Conservation (phyloP, 495 filamentous ascomycete genomes). For the Aspergillus carlsbadensis region DNA sequence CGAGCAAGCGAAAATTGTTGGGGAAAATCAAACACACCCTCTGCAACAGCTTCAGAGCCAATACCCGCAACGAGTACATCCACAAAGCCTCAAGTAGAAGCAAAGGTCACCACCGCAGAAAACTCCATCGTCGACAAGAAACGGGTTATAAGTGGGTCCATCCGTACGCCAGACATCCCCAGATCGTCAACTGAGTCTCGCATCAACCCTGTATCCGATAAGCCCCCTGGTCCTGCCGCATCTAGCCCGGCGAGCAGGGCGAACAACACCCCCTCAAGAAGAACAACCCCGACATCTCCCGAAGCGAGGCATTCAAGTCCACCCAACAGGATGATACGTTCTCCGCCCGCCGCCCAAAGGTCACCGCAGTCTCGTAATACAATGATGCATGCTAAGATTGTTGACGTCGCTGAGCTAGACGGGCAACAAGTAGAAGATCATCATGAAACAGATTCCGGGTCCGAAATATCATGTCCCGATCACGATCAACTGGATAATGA, state of each 20-base stretch:
- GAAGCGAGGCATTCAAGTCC: not conserved
- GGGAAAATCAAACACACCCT: slow-evolving; percentile 26
- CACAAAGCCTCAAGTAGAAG: slow-evolving; percentile 7
- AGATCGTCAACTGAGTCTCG: slow-evolving; percentile 34
- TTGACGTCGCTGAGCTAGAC: slow-evolving; percentile 43
- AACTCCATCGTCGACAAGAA: slow-evolving; percentile 17
- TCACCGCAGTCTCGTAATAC: not conserved
- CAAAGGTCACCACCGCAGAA: slow-evolving; percentile 16
- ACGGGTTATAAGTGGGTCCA: slow-evolving; percentile 41
- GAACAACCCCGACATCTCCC: slow-evolving; percentile 8
- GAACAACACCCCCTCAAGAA: slow-evolving; percentile 1
- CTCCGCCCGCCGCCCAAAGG: not conserved
- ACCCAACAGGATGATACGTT: not conserved
- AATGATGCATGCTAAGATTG: slow-evolving; percentile 10
- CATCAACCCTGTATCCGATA: slow-evolving; percentile 23
- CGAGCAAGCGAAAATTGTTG: slow-evolving; percentile 26
- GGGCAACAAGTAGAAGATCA: slow-evolving; percentile 35
- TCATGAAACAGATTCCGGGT: slow-evolving; percentile 16
- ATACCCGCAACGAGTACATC: slow-evolving; percentile 12
- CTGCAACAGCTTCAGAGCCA: slow-evolving; percentile 22
- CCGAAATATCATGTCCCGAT: slow-evolving; percentile 25
- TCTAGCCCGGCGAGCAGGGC: slow-evolving; percentile 5
- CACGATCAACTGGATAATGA: slow-evolving; percentile 20
- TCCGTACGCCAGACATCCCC: slow-evolving; percentile 36
- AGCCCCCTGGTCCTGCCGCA: slow-evolving; percentile 9